These are phyloP conservation scores for Akanthomyces lecanii DNA, from an alignment of 2,329 filamentous ascomycete species.

Conservation along the genomic window DNA sequence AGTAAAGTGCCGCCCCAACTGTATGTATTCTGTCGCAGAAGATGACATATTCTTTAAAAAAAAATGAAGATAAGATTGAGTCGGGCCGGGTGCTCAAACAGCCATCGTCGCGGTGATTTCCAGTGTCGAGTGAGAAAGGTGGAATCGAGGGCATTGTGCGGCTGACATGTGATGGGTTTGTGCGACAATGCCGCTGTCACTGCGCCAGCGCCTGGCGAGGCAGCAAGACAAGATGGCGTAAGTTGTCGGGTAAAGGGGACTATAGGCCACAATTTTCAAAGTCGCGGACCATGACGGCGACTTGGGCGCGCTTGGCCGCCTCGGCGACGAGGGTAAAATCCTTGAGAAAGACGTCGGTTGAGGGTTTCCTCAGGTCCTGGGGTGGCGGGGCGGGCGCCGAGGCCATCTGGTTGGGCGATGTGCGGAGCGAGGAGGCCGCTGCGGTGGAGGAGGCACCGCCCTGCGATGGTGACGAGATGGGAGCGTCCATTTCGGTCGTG, in stretches of 20 bases:
- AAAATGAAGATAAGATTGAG: background rate
- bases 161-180: conserved; percentile 6
- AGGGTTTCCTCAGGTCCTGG: conserved; percentile 31
- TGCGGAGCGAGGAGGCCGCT: conserved; percentile 27
- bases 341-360: conserved; percentile 61
- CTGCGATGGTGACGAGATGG: conserved; percentile 29
- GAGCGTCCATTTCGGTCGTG: conserved; percentile 30
- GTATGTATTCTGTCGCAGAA: background rate
- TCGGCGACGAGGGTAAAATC: conserved; percentile 86
- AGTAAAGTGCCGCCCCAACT: background rate
- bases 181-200: background rate
- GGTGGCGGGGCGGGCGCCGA: conserved; percentile 27
- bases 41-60: background rate
- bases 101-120: background rate
- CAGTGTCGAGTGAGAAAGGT: background rate
- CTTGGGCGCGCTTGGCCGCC: conserved; percentile 87
- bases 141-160: background rate
- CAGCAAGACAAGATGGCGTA: background rate
- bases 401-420: conserved; percentile 22
- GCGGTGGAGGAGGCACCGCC: conserved; percentile 25
- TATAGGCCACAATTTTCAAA: conserved; percentile 67
- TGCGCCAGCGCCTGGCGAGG: background rate
- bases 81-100: background rate
- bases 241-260: background rate
- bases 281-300: conserved; percentile 83